Conservation (phyloP, 2,329 filamentous ascomycete species). For the Hymenoscyphus fructigenus region DNA sequence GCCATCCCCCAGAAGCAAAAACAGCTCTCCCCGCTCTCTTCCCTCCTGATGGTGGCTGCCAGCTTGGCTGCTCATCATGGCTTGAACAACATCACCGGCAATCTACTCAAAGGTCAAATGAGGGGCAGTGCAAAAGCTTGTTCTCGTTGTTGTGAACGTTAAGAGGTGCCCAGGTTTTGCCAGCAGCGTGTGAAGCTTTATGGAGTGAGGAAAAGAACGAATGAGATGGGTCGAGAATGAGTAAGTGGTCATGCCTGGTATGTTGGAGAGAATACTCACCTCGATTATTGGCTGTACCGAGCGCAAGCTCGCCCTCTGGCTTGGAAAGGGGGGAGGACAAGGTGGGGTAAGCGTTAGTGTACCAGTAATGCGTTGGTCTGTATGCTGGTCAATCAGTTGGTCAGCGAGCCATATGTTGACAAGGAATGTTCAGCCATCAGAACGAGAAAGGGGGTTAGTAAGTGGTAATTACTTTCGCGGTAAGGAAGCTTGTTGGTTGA, state of each 20-base stretch:
- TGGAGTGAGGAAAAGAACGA: background rate
- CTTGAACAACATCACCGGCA: constrained; percentile 5
- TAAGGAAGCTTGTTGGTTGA: background rate
- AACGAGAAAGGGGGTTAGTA: background rate
- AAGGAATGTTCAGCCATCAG: background rate
- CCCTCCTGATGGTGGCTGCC: background rate
- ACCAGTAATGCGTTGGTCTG: constrained; percentile 1
- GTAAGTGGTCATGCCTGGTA: background rate
- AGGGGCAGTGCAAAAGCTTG: constrained; percentile 6
- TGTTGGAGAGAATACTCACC: background rate
- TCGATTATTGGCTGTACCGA: background rate
- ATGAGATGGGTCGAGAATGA: background rate
- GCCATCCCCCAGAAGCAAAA: background rate
- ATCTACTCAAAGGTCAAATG: constrained; percentile 1
- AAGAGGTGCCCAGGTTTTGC: constrained; percentile 10
- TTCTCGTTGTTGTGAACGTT: background rate
- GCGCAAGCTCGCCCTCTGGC: background rate
- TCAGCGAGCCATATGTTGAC: background rate
- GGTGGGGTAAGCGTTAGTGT: background rate
- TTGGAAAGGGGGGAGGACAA: constrained; percentile 5
- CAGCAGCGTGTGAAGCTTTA: constrained; percentile 3
- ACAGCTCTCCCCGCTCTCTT: background rate
- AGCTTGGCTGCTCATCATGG: background rate
- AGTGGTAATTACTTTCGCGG: background rate
- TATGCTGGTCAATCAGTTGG: background rate